Evolutionary conservation across 257 asterid species (phyloP).

Genomic region (Solanum tarijense): DNA sequence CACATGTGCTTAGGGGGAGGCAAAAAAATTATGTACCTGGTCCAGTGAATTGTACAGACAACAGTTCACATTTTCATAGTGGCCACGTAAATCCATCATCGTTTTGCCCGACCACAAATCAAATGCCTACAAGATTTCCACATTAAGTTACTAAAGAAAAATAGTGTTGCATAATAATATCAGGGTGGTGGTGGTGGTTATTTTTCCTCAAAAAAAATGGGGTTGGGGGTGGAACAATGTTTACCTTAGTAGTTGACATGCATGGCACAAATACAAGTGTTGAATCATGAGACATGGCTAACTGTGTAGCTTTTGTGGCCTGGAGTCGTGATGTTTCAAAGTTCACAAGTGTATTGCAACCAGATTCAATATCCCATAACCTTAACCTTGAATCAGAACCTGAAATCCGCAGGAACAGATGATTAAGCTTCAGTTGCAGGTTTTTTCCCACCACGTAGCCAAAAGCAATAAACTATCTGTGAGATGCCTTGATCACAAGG

Average conservation of each 20-base stretch:
- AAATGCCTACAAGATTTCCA: conserved; percentile 46
- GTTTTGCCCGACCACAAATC: conserved; percentile 90
- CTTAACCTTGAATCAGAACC: conserved; percentile 98
- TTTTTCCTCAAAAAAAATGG: not conserved
- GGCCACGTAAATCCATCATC: conserved; percentile 59
- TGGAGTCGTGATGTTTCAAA: conserved; percentile 77
- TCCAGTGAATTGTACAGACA: conserved; percentile 73
- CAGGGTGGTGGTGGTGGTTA: not conserved
- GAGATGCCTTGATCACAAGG: not conserved
- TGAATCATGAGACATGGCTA: conserved; percentile 71
- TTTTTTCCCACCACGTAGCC: not conserved
- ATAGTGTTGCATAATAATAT: not conserved
- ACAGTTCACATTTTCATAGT: conserved; percentile 81
- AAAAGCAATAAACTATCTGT: not conserved
- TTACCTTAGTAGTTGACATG: conserved; percentile 70
- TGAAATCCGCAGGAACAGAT: conserved; percentile 15
- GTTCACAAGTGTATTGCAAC: conserved; percentile 91
- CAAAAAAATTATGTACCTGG: conserved; percentile 41
- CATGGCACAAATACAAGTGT: conserved; percentile 77
- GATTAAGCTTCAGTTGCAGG: not conserved
- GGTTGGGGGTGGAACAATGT: not conserved
- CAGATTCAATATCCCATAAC: conserved; percentile 93
- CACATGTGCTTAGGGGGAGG: not conserved
- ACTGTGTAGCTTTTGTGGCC: conserved; percentile 65
- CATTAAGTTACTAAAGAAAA: not conserved